Evolutionary conservation across 768 basidiomycete species (phyloP).

Genomic region (Pulveroboletus sp.): DNA sequence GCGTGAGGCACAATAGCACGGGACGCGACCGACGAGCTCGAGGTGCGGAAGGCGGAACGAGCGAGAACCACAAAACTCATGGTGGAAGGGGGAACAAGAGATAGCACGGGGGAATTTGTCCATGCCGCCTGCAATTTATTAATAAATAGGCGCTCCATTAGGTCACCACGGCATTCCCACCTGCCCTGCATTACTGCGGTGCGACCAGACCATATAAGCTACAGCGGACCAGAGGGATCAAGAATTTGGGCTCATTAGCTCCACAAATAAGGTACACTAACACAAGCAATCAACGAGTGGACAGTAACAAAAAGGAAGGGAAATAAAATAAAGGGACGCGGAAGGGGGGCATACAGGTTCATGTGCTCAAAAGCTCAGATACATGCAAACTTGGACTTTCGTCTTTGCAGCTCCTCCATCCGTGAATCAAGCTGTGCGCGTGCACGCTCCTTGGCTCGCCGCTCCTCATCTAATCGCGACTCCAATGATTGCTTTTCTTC

Average conservation of each 20-base stretch:
- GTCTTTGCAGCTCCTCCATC: conserved; percentile 78
- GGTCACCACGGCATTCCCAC: neutral
- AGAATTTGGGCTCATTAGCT: conserved; percentile 21
- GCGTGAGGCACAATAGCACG: conserved; percentile 5
- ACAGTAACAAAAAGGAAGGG: conserved; percentile 1
- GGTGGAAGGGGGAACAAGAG: neutral
- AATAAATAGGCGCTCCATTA: conserved; percentile 3
- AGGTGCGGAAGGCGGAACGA: conserved; percentile 16
- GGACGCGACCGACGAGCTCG: conserved; percentile 11
- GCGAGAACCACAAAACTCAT: conserved; percentile 30
- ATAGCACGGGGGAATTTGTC: conserved; percentile 12
- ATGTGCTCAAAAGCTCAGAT: conserved; percentile 43
- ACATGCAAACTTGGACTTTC: conserved; percentile 91
- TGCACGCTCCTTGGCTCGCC: conserved; percentile 82
- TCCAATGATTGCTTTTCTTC: conserved; percentile 89
- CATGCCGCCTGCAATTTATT: conserved; percentile 12
- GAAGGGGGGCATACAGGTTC: conserved; percentile 1
- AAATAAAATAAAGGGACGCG: conserved; percentile 6
- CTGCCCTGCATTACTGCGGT: no score
- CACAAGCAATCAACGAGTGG: conserved; percentile 24
- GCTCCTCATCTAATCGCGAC: conserved; percentile 78
- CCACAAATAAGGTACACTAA: conserved; percentile 27
- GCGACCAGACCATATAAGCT: conserved; percentile 32
- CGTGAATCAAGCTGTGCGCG: conserved; percentile 83
- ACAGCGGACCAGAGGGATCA: conserved; percentile 25